A percentile compares a stretch with the other conserved stretches of the same genome.
These are phyloP conservation scores for Irpex lacteus DNA, from an alignment of 1,284 basidiomycete genomes.

Conservation along the genomic window DNA sequence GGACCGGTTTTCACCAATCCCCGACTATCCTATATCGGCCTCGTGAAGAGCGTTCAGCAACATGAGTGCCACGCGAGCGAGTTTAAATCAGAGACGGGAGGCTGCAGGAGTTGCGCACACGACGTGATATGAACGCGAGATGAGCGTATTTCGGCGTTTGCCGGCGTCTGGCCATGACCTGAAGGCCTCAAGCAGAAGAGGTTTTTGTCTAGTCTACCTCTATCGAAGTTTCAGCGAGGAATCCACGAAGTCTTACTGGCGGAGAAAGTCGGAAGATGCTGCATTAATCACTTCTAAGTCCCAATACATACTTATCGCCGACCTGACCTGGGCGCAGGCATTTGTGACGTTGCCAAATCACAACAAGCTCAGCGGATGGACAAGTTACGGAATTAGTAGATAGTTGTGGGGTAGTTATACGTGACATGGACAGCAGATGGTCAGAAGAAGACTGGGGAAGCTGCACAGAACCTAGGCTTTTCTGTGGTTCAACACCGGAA, in stretches of 20 bases:
- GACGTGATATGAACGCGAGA: not conserved
- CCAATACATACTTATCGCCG: not conserved
- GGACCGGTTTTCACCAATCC: not conserved
- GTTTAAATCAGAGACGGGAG: not conserved
- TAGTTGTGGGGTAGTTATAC: too few species aligned
- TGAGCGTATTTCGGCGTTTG: not conserved
- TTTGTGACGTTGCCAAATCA: not conserved
- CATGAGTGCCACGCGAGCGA: not conserved
- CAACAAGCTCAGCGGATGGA: not conserved
- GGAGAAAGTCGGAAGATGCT: not conserved
- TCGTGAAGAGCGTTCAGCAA: not conserved
- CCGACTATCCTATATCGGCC: not conserved
- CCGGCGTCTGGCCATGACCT: not conserved
- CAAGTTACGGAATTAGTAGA: too few species aligned
- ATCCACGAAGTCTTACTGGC: not conserved
- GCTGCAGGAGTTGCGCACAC: not conserved
- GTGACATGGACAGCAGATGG: too few species aligned
- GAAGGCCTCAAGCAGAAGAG: too few species aligned
- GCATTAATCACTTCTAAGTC: too few species aligned
- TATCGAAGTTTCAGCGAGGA: not conserved
- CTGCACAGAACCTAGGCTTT: not conserved
- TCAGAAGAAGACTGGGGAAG: too few species aligned
- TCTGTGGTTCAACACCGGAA: constrained; percentile 37
- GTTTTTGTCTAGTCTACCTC: not conserved
- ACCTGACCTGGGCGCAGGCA: not conserved